Base-by-base conservation (phyloP, 352 stramenopile species). In the Thraustochytrium striatum region DNA sequence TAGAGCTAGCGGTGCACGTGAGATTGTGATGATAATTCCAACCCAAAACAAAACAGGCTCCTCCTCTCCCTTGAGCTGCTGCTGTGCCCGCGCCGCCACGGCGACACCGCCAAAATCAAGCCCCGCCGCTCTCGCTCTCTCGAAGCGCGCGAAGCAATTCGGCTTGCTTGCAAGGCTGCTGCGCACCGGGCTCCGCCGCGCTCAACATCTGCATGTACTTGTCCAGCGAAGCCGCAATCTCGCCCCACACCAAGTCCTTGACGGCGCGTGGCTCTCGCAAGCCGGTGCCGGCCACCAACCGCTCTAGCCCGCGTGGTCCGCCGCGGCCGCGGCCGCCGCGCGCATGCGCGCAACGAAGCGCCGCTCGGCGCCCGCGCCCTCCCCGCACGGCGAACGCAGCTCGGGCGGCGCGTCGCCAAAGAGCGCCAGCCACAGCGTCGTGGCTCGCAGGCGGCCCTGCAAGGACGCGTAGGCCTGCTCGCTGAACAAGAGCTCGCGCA, bases 401-500 rank as follows among this genome's bases (percentile, higher is more conserved):
- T 75, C 65, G n/a, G 65, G n/a, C 2, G 65, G 65, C 13, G 44
- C 52, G 52, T 75, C 65, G 5, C 41, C 65, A 25, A 75, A 75
- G 50, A 75, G 11, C 1, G 7, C 44, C 3, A 55, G 52, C 16
- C 30, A 30, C 5, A 75, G 35, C 39, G 65, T 75, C 3, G 44
- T 55, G 30, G 61, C 43, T 19, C 65, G 65, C 47, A 75, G 13
- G n/a, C 32, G 28, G 16, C 30, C 13, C 21, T 30, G 5, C 21
- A 75, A n/a, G 21, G 28, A 3, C 39, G 61, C 65, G 0, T 72
- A 39, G 25, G 7, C 44, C n/a, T 21, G 25, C 25, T 16, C 47
- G 21, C n/a, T 43, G 2, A 75, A 75, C 11, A 75, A 38, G 3
- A 75, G 65, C 50, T 75, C 44, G 65, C 65, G 65, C 65, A 75